Evolutionary conservation across 2,329 filamentous ascomycete species (phyloP), one percentile per base, ranked within the genome.

Genomic region (Lasiodiplodia sp.): DNA sequence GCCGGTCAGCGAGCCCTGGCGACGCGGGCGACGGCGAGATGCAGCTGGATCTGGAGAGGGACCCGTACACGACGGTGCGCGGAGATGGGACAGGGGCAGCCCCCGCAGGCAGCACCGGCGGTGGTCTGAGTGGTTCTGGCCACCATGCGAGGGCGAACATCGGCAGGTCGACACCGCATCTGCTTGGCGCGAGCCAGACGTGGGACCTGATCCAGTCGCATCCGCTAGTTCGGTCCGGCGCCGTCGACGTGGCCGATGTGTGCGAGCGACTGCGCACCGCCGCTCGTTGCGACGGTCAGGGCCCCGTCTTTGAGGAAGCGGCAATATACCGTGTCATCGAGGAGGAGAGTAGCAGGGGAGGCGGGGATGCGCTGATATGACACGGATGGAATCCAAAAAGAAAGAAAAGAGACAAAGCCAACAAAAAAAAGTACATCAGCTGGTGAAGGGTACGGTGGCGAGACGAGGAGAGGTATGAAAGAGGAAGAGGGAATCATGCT

Each of bases 131-230:
- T 44, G 21, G 31, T 34, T 34, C 37, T 23, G 44, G 38, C 16
- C 37, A 87, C 31, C 88, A 87, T 49, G 84, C 88, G n/a, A 64
- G 44, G n/a, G 82, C 28, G 40, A 52, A 81, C 52, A 11, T 34
- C 16, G 66, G 44, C 58, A 34, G 58, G 11, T 8, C 25, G 57
- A 60, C 38, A 25, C 40, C 28, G 11, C 52, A 62, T 34, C 23
- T 96, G 16, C 84, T 96, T 7, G 91, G 91, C 47, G 91, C 91
- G 0, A 90, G 90, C 21, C 92, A 93, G 2, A 91, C 94, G 0
- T 98, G 95, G 95, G 94, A 97, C 75, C 84, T 94, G 66, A 96
- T 98, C 70, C 92, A 96, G 75, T 85, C 84, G 66, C 93, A 97
- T 78, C 88, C 92, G 7, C 81, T 94, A 10, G 96, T 92, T 78